phyloP scores from a whole-genome alignment of 768 basidiomycete species.

The Collybia mongolica region DNA sequence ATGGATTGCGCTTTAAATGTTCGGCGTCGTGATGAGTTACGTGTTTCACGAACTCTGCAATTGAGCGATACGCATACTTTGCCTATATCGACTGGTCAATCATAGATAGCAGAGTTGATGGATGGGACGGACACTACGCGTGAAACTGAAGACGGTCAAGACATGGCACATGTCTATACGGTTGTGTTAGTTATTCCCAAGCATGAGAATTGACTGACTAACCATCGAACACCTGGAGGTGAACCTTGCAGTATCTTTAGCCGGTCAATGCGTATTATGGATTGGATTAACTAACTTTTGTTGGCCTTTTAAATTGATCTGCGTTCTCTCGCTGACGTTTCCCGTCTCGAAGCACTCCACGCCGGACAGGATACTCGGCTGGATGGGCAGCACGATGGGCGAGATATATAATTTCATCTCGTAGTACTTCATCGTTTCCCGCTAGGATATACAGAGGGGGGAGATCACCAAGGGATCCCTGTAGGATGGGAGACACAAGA shows the following conservation, averaged over 20 bases:
- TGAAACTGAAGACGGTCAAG: slow-evolving; percentile 70
- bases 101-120: neutral
- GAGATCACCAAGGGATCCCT: slow-evolving; percentile 72
- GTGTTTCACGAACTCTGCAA: slow-evolving; percentile 56
- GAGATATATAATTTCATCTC: slow-evolving; percentile 76
- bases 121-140: slow-evolving; percentile 43
- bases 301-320: slow-evolving; percentile 48
- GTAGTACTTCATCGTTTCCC: slow-evolving; percentile 71
- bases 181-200: neutral
- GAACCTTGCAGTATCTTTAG: slow-evolving; percentile 42
- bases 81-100: slow-evolving; percentile 33
- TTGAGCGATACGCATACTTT: slow-evolving; percentile 57
- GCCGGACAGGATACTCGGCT: slow-evolving; percentile 55
- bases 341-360: slow-evolving; percentile 46
- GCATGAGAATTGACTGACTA: slow-evolving; percentile 12
- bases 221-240: slow-evolving; percentile 78
- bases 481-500: slow-evolving; percentile 69
- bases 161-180: slow-evolving; percentile 68
- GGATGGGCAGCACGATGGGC: slow-evolving; percentile 83
- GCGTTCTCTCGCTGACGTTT: slow-evolving; percentile 51
- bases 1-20: slow-evolving; percentile 40
- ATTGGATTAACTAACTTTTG: slow-evolving; percentile 34
- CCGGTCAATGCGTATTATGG: neutral
- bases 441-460: slow-evolving; percentile 74
- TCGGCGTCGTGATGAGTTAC: slow-evolving; percentile 39